Percentiles rank a stretch among this genome's conserved stretches.
These are phyloP conservation scores for Leptosphaerulina australis DNA, from an alignment of 2,329 filamentous ascomycete genomes.

Conservation along the genomic window DNA sequence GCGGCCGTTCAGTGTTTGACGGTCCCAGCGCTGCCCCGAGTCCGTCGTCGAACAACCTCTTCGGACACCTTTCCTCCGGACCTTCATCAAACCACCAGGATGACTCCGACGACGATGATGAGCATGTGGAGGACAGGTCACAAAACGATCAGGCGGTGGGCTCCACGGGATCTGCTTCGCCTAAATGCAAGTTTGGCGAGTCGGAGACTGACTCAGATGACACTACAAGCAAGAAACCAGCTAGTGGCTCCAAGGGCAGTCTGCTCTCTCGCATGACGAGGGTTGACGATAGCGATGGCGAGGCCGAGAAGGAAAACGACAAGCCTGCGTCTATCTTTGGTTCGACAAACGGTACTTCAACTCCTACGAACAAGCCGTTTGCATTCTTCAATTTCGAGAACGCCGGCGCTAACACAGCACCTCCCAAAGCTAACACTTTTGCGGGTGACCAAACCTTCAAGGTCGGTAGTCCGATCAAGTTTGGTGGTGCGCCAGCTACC, in stretches of 20 bases:
- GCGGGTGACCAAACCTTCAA: conserved; percentile 48
- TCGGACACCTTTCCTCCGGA: conserved; percentile 44
- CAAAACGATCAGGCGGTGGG: conserved; percentile 17
- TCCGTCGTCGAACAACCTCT: conserved; percentile 37
- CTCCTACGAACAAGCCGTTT: conserved; percentile 35
- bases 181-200: conserved; percentile 33
- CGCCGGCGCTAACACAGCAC: conserved; percentile 35
- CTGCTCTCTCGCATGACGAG: conserved; percentile 41
- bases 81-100: conserved; percentile 41
- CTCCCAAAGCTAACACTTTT: conserved; percentile 38
- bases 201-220: conserved; percentile 37
- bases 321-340: conserved; percentile 22
- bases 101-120: conserved; percentile 34
- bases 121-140: conserved; percentile 21
- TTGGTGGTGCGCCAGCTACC: conserved; percentile 30
- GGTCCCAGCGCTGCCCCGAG: conserved; percentile 28
- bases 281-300: conserved; percentile 25
- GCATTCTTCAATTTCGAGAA: conserved; percentile 39
- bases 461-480: conserved; percentile 45
- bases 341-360: conserved; percentile 35
- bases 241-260: conserved; percentile 22
- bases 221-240: conserved; percentile 31
- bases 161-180: conserved; percentile 26
- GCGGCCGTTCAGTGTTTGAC: conserved; percentile 43
- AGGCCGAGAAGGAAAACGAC: conserved; percentile 33